Conservation (phyloP, 2,329 filamentous ascomycete genomes). For the Aspergillus hortae region DNA sequence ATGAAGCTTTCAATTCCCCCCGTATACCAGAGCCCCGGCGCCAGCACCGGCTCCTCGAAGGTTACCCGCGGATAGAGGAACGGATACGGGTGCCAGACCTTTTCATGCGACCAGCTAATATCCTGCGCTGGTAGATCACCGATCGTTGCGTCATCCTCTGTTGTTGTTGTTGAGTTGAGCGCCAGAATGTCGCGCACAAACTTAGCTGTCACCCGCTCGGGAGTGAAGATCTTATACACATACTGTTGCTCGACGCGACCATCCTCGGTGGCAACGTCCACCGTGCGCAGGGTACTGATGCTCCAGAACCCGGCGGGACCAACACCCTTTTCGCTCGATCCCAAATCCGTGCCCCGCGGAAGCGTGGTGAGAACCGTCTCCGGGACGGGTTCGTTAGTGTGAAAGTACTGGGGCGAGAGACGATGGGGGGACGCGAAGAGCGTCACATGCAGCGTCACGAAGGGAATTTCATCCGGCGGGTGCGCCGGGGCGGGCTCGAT, state of each 20-base stretch:
- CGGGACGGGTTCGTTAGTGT: slow-evolving; percentile 58
- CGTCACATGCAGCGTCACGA: slow-evolving; percentile 82
- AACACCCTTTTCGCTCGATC: slow-evolving; percentile 50
- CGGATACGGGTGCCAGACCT: slow-evolving; percentile 81
- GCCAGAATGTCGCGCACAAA: slow-evolving; percentile 52
- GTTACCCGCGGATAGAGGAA: slow-evolving; percentile 78
- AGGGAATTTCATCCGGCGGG: slow-evolving; percentile 74
- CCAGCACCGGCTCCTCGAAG: slow-evolving; percentile 76
- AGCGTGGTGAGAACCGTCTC: slow-evolving; percentile 81
- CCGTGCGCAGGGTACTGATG: slow-evolving; percentile 67
- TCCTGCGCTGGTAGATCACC: slow-evolving; percentile 35
- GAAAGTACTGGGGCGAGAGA: slow-evolving; percentile 72
- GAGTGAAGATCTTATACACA: slow-evolving; percentile 67
- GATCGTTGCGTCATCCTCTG: slow-evolving; percentile 23
- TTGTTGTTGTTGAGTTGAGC: slow-evolving; percentile 25
- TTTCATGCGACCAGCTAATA: slow-evolving; percentile 74
- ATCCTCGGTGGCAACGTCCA: slow-evolving; percentile 34
- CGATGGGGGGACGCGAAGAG: slow-evolving; percentile 74
- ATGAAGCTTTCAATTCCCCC: slow-evolving; percentile 85
- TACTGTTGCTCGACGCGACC: slow-evolving; percentile 42
- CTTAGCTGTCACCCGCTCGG: slow-evolving; percentile 42
- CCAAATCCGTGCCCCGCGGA: slow-evolving; percentile 47
- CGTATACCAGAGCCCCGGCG: slow-evolving; percentile 52
- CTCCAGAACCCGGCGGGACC: slow-evolving; percentile 81
- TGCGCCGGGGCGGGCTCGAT: slow-evolving; percentile 43